Conservation (phyloP, 139 green algal species). For the Tetratostichococcus sp. region DNA sequence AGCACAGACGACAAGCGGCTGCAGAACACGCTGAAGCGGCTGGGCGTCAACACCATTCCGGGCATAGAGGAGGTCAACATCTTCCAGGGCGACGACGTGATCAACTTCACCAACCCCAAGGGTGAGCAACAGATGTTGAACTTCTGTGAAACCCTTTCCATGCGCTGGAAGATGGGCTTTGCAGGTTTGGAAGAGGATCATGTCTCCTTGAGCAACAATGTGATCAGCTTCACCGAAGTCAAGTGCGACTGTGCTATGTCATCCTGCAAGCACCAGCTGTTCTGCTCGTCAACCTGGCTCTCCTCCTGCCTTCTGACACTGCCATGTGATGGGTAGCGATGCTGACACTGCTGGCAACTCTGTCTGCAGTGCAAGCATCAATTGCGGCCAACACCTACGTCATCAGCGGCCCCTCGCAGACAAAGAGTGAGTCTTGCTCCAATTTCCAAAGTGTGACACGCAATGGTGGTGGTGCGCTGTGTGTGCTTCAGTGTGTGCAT, state of each 20-base stretch:
- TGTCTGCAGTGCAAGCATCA: constrained; percentile 97
- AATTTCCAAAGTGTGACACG: too few relatives aligned
- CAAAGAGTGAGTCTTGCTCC: constrained; percentile 64
- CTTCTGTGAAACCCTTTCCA: too few relatives aligned
- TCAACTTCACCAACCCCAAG: constrained; percentile 97
- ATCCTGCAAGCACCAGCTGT: too few relatives aligned
- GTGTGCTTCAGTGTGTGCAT: too few relatives aligned
- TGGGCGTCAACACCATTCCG: constrained; percentile 98
- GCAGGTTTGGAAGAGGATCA: constrained; percentile 99
- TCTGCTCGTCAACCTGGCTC: background rate
- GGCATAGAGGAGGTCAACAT: constrained; percentile 99
- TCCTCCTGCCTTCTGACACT: background rate
- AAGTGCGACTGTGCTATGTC: background rate
- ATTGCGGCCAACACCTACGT: constrained; percentile 99
- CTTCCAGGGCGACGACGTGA: constrained; percentile 87
- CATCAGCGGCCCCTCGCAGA: constrained; percentile 84
- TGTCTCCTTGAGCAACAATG: constrained; percentile 90
- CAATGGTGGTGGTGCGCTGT: too few relatives aligned
- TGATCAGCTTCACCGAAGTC: constrained; percentile 90
- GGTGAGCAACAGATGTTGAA: too few relatives aligned
- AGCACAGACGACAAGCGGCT: constrained; percentile 96
- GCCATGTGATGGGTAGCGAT: too few relatives aligned
- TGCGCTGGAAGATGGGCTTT: too few relatives aligned
- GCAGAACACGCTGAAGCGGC: constrained; percentile 93
- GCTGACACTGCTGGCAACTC: too few relatives aligned